phyloP scores from a whole-genome alignment of 106 monocot genomes.

The Dendrobium catenatum region DNA sequence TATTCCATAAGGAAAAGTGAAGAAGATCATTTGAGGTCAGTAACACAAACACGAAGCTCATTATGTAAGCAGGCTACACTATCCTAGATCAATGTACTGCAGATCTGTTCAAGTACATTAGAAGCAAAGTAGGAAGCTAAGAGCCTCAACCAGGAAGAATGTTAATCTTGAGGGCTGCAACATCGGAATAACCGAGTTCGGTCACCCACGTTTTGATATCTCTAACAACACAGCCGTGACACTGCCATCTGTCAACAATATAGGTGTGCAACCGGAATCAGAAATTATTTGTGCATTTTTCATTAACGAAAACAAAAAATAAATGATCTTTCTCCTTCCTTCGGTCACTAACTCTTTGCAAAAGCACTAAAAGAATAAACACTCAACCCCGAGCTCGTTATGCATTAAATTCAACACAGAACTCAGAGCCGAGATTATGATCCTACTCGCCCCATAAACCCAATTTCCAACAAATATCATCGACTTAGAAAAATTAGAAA shows the following conservation, averaged over 20 bases:
- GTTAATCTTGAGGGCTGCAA: background rate
- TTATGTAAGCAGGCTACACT: background rate
- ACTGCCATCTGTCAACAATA: background rate
- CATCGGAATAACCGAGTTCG: background rate
- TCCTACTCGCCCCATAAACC: background rate
- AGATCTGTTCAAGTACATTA: background rate
- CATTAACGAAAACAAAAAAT: background rate
- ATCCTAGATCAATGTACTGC: background rate
- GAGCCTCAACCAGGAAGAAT: background rate
- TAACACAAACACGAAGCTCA: background rate
- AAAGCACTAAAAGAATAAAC: background rate
- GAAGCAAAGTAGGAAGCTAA: background rate
- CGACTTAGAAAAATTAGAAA: conserved; percentile 7
- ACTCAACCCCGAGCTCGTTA: background rate
- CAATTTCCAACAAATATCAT: background rate
- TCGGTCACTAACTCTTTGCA: background rate
- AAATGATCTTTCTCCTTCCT: background rate
- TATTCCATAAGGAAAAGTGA: background rate
- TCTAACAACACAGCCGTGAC: background rate
- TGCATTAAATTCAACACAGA: background rate
- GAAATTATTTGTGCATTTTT: background rate
- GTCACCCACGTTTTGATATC: background rate
- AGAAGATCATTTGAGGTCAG: background rate
- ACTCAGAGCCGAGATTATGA: background rate
- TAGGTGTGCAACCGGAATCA: background rate